Evolutionary conservation across 768 basidiomycete genomes (phyloP), one percentile per base, ranked within the genome.

Genomic region (Mycena pura): DNA sequence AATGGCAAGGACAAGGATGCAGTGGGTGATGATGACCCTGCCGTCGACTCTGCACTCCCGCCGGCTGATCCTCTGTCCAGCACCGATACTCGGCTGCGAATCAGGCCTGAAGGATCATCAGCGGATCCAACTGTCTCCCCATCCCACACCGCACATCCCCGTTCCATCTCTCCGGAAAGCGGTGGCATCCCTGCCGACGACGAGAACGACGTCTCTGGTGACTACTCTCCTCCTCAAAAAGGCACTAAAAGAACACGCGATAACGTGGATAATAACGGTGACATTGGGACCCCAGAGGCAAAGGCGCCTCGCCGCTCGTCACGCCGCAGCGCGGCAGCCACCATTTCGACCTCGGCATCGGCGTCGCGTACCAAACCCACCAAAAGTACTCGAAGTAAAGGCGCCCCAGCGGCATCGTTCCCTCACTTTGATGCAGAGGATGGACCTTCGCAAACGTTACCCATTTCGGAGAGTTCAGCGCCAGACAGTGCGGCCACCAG

Each of bases 11-110:
- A 80, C n/a, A 24, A 27, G 10, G 46, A 5, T 15, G 28, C 14
- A 24, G 29, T 19, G n/a, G 29, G 17, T 19, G 52, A 44, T 28
- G 19, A 41, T 22, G 32, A n/a, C n/a, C n/a, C 27, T 24, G 39
- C 15, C 45, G 14, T 1, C 64, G 41, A 72, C 60, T 38, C 57
- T 58, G 55, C 71, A 60, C 46, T 76, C 27, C 63, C 68, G 28
- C 72, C 73, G 59, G 57, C 73, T 1, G 47, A 76, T 11, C 56
- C 71, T 3, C 75, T 84, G 13, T 78, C 82, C 0, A 78, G 78
- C 46, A 77, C 77, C n/a, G 84, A 84, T 11, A 76, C 82, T 27
- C 76, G 81, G 22, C 67, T 84, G 41, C 79, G 84, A 57, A 76
- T 84, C 55, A 84, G 84, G 58, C 80, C 84, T 0, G 34, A 50